phyloP scores from a whole-genome alignment of 192 early-diverging fungal genomes.

The Podila epicladia region DNA sequence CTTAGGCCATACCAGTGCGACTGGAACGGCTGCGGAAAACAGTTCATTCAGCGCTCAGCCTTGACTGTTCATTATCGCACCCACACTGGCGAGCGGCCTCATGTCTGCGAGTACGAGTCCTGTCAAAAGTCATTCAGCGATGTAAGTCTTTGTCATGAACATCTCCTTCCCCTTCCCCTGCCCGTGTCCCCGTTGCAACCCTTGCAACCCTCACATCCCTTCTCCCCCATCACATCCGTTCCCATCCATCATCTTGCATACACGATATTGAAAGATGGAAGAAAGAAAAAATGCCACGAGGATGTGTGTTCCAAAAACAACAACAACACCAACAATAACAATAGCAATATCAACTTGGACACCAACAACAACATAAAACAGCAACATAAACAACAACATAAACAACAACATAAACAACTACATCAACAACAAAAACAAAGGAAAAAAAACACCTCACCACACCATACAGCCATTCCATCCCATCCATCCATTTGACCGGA shows the following conservation, averaged over 20 bases:
- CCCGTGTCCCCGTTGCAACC: background rate
- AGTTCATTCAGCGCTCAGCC: slow-evolving; percentile 83
- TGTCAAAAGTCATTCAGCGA: slow-evolving; percentile 83
- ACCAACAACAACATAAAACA: background rate
- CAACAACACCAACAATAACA: background rate
- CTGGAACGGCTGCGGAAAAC: slow-evolving; percentile 74
- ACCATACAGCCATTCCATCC: background rate
- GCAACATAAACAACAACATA: background rate
- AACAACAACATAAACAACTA: too few relatives aligned
- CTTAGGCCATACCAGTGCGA: slow-evolving; percentile 68
- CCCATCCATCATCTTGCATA: background rate
- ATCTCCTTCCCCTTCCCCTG: too few relatives aligned
- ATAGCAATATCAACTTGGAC: too few relatives aligned
- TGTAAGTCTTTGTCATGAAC: slow-evolving; percentile 38
- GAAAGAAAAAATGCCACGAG: background rate
- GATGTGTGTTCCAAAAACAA: background rate
- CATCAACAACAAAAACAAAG: background rate
- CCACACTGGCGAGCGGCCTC: slow-evolving; percentile 77
- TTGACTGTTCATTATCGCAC: slow-evolving; percentile 80
- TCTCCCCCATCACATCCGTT: background rate
- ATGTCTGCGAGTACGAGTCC: slow-evolving; percentile 68
- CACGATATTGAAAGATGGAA: background rate
- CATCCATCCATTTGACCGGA: too few relatives aligned
- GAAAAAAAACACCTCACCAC: background rate
- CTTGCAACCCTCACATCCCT: background rate